Conservation (phyloP, 257 asterid species). For the Mentha longifolia region DNA sequence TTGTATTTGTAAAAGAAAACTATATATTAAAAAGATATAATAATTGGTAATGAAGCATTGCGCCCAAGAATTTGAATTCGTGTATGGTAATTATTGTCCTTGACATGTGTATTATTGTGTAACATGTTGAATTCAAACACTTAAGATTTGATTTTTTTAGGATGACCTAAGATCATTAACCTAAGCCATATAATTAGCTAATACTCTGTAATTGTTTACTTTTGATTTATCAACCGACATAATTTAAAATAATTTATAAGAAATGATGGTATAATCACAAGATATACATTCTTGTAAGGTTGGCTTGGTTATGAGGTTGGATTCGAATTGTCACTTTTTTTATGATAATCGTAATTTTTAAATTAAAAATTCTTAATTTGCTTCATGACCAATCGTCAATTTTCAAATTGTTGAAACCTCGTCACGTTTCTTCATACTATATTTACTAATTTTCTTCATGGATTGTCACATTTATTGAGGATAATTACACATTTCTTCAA, state of each 20-base stretch:
- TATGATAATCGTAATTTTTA: too few species aligned
- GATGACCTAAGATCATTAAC: not conserved
- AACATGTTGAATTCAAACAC: not conserved
- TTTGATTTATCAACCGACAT: not conserved
- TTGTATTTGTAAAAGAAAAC: not conserved
- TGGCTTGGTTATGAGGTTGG: too few species aligned
- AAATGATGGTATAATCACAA: not conserved
- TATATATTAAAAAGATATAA: not conserved
- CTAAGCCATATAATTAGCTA: not conserved
- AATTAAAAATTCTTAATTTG: too few species aligned
- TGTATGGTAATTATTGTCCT: not conserved
- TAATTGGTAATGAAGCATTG: not conserved
- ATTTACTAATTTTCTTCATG: too few species aligned
- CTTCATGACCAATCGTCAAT: too few species aligned
- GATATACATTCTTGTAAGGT: too few species aligned
- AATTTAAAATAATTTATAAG: not conserved
- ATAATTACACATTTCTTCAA: too few species aligned
- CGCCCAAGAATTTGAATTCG: not conserved
- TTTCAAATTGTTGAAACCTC: too few species aligned
- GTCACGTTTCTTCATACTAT: too few species aligned
- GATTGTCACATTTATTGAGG: too few species aligned
- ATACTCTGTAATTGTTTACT: not conserved
- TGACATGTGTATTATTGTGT: not conserved
- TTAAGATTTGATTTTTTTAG: not conserved
- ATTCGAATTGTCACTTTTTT: too few species aligned